phyloP scores from a whole-genome alignment of 2,329 filamentous ascomycete genomes.

The Plectosphaerella cucumerina region DNA sequence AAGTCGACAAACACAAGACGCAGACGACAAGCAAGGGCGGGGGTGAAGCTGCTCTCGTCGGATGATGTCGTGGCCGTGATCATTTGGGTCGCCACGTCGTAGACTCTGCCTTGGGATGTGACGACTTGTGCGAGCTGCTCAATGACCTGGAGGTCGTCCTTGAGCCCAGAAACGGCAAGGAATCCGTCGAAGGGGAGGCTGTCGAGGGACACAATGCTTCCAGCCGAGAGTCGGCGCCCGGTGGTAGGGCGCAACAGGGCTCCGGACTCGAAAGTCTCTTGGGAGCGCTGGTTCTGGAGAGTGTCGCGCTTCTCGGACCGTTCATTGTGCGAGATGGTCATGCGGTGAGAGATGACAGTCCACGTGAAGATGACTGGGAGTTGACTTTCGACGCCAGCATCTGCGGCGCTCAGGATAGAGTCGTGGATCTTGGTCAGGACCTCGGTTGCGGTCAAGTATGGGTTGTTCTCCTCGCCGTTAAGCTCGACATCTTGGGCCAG shows the following conservation, averaged over 20 bases:
- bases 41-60: conserved; percentile 42
- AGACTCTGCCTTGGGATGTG: conserved; percentile 47
- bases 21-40: conserved; percentile 57
- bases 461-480: conserved; percentile 37
- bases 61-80: conserved; percentile 41
- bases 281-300: conserved; percentile 53
- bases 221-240: conserved; percentile 54
- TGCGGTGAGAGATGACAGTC: conserved; percentile 69
- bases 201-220: conserved; percentile 59
- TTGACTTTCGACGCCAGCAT: conserved; percentile 54
- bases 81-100: conserved; percentile 50
- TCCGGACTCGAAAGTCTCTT: conserved; percentile 51
- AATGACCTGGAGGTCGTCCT: conserved; percentile 47
- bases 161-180: conserved; percentile 42
- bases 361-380: conserved; percentile 76
- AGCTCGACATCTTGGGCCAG: conserved; percentile 46
- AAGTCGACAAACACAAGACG: conserved; percentile 66
- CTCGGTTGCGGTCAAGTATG: conserved; percentile 66
- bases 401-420: conserved; percentile 60
- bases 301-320: conserved; percentile 58
- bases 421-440: conserved; percentile 71
- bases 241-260: conserved; percentile 31
- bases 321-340: conserved; percentile 60
- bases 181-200: conserved; percentile 56
- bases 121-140: conserved; percentile 45